Evolutionary conservation across 2,329 filamentous ascomycete genomes (phyloP).

Genomic region (Huntiella abstrusa): DNA sequence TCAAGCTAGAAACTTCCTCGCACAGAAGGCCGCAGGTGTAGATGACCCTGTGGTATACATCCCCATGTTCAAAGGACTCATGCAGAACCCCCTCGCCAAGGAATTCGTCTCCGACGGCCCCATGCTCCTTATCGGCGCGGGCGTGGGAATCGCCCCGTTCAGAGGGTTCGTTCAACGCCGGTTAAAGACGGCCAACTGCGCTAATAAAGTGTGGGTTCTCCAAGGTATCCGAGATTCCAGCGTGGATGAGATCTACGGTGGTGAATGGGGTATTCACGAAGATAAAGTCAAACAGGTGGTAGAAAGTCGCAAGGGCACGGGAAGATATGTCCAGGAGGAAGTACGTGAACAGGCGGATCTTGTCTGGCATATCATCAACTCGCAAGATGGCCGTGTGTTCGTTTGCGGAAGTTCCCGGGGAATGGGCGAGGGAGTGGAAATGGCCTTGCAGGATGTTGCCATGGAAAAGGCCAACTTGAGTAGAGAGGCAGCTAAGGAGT

Average conservation of each 20-base stretch:
- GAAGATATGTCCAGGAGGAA: conserved; percentile 91
- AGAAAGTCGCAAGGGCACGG: conserved; percentile 55
- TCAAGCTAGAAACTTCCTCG: conserved; percentile 53
- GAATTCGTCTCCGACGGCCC: conserved; percentile 87
- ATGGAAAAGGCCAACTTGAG: conserved; percentile 84
- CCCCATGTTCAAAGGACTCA: conserved; percentile 95
- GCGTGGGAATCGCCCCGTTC: conserved; percentile 94
- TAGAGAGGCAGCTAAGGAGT: conserved; percentile 61
- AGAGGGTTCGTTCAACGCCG: conserved; percentile 90
- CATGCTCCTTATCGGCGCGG: conserved; percentile 93
- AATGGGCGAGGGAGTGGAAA: conserved; percentile 93
- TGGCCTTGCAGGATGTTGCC: conserved; percentile 70
- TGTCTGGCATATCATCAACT: conserved; percentile 97
- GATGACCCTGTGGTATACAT: conserved; percentile 37
- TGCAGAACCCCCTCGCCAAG: conserved; percentile 86
- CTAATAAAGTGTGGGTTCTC: conserved; percentile 94
- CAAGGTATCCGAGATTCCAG: conserved; percentile 88
- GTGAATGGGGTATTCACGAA: conserved; percentile 90
- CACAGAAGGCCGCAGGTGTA: conserved; percentile 43
- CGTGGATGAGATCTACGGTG: conserved; percentile 88
- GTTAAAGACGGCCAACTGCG: conserved; percentile 84
- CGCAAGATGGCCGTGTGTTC: conserved; percentile 87
- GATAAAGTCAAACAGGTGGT: conserved; percentile 69
- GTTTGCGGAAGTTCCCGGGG: conserved; percentile 90
- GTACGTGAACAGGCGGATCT: conserved; percentile 78